Base-by-base conservation (phyloP, 2,329 filamentous ascomycete species). In the Penicillium sp. region DNA sequence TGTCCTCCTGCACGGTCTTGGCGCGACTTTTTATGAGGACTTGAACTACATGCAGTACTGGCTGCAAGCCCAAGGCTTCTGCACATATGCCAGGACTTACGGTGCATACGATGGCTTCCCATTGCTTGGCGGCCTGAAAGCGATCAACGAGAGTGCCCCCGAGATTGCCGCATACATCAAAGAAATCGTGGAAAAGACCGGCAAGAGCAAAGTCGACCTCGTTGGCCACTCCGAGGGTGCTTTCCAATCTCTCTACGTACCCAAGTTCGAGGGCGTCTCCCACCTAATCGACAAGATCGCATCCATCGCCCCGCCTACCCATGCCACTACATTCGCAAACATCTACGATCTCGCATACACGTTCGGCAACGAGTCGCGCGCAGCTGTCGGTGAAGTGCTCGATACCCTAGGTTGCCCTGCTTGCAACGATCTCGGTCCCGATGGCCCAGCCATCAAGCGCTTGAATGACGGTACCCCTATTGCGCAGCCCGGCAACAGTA, bases 161-260 rank as follows among this genome's bases (percentile, higher is more conserved):
- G 72, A 78, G 44, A 75, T 79, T 50, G 76, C 75, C 2, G 64
- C 55, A 2, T 79, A 77, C 61, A 68, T 78, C 53, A 67, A 65
- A 21, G 66, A 74, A 39, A 75, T 79, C 0, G 58, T 63, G 16
- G 51, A 66, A 5, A 67, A 70, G 56, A 76, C 76, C 3, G 72
- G 71, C 10, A 71, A 72, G 5, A 43, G 53, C n/a, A 76, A 75
- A 48, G 66, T 79, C 31, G 71, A 78, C 53, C 56, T 78, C 0
- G 74, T 79, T 16, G 76, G 76, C 8, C 76, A 79, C 61, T 78
- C 76, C 2, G 76, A 79, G 61, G 76, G 76, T 43, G 76, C 68
- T 6, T 76, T 78, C 53, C 75, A 77, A 56, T 55, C 71, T 1
- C 63, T 79, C 2, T 75, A 75, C 50, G 73, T 75, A 10, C 72